Evolutionary conservation across 2,329 filamentous ascomycete genomes (phyloP), one percentile per base, ranked within the genome.

Genomic region (Apiospora malaysiana): DNA sequence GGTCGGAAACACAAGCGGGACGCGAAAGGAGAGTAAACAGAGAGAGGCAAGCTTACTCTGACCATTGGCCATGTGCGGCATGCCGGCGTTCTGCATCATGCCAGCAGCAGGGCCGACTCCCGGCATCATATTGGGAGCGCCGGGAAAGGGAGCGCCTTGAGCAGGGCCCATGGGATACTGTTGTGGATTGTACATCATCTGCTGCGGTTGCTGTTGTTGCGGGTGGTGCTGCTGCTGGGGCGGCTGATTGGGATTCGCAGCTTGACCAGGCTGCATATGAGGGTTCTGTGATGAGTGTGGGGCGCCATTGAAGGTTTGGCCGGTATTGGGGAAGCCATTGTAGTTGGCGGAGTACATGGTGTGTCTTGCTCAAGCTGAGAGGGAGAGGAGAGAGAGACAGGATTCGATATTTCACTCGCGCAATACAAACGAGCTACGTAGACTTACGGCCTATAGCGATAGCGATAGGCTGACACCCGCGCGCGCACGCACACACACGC

Each of bases 51-150:
- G 84, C 88, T 85, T 82, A 90, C 88, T 89, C 79, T 89, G 88
- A 69, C 88, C 87, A 83, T 89, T 90, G 74, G 83, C 82, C 86
- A 90, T 89, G 78, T 87, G 87, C 74, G 84, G 85, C 87, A 90
- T 88, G 78, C 82, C 85, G 75, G 87, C 80, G 78, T 86, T 89
- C 81, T 88, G 89, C 89, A 91, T 90, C 88, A 91, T 90, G 77
- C 85, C 71, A 69, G 56, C 87, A 80, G 83, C 85, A 81, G 85
- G 84, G 51, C 85, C 86, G 73, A 81, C 80, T 74, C 82, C 84
- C 68, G 83, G 81, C 84, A 88, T 88, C 86, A 90, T 88, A 80
- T 86, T 88, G 69, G 85, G 84, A 74, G 83, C 85, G 66, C 84
- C 84, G 68, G 83, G 83, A 75, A 88, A 89, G 73, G 79, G 81